Percentiles rank a stretch among this genome's conserved stretches.
These are phyloP conservation scores for Phytopythium kandeliae DNA, from an alignment of 352 stramenopile species.

Conservation along the genomic window DNA sequence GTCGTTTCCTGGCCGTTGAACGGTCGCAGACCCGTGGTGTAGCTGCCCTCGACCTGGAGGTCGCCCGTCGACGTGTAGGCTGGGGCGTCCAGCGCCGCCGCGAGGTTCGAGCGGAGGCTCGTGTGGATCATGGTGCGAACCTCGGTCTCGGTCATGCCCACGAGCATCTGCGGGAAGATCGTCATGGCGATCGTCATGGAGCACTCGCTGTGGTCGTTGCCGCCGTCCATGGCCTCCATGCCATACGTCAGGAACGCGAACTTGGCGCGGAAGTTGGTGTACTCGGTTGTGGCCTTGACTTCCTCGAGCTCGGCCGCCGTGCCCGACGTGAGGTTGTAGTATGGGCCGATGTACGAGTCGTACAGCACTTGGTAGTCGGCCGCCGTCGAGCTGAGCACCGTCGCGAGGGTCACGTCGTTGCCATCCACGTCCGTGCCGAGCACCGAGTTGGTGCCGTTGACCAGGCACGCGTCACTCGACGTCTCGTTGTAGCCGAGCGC, in stretches of 20 bases:
- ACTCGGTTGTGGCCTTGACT: slow-evolving; percentile 34
- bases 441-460: slow-evolving; percentile 35
- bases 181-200: slow-evolving; percentile 43
- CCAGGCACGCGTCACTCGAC: slow-evolving; percentile 39
- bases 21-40: slow-evolving; percentile 44
- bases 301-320: slow-evolving; percentile 16
- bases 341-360: slow-evolving; percentile 41
- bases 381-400: slow-evolving; percentile 18
- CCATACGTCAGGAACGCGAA: slow-evolving; percentile 39
- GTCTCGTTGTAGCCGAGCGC: slow-evolving; percentile 46
- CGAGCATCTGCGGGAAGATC: slow-evolving; percentile 44
- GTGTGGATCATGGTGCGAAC: slow-evolving; percentile 38
- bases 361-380: slow-evolving; percentile 52
- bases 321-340: slow-evolving; percentile 32
- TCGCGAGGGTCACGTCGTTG: slow-evolving; percentile 35
- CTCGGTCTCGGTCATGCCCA: slow-evolving; percentile 49
- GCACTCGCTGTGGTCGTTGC: slow-evolving; percentile 32
- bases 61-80: slow-evolving; percentile 33
- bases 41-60: slow-evolving; percentile 32
- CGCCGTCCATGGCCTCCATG: slow-evolving; percentile 38
- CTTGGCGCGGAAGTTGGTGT: slow-evolving; percentile 57
- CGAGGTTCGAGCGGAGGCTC: slow-evolving; percentile 47
- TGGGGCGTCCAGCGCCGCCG: slow-evolving; percentile 24
- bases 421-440: slow-evolving; percentile 33
- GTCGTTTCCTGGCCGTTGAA: slow-evolving; percentile 59